A percentile compares a stretch with the other conserved stretches of the same genome.
These are phyloP conservation scores for Pseudisothecium myosuroides DNA, from an alignment of 225 moss, liverwort and hornwort species.

Conservation along the genomic window DNA sequence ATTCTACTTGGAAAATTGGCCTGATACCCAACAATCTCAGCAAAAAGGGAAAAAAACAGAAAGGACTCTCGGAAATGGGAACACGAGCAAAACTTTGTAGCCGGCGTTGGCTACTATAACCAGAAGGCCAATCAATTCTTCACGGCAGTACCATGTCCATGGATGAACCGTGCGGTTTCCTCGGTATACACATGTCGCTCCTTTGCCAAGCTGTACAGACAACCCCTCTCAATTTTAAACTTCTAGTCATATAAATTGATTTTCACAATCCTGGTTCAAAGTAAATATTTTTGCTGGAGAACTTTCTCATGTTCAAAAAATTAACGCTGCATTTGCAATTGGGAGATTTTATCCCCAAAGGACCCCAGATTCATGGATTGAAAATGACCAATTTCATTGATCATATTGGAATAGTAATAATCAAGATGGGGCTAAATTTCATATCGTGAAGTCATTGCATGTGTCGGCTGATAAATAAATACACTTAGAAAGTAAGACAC, in stretches of 20 bases:
- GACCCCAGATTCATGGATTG: not conserved
- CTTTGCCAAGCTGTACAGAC: constrained; percentile 31
- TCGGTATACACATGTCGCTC: constrained; percentile 85
- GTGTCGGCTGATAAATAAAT: not conserved
- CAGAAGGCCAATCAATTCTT: constrained; percentile 11
- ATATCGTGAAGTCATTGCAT: not conserved
- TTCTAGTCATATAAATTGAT: not conserved
- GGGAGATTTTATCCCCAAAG: not conserved
- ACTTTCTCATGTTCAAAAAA: not conserved
- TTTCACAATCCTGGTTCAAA: not conserved
- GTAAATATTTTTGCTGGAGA: not conserved
- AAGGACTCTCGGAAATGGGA: not conserved
- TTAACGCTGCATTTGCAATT: not conserved
- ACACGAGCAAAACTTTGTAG: constrained; percentile 12
- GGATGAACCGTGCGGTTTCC: constrained; percentile 76
- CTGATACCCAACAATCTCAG: not conserved
- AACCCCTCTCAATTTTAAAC: not conserved
- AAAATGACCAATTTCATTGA: not conserved
- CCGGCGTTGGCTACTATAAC: not conserved
- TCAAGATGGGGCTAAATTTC: not conserved
- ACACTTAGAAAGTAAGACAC: not conserved
- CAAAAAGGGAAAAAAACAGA: not conserved
- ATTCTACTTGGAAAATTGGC: not conserved
- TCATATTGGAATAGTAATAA: not conserved
- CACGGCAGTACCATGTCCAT: constrained; percentile 61